A percentile compares a stretch with the other conserved stretches of the same genome.
These are phyloP conservation scores for Coemansia sp. DNA, from an alignment of 192 early-diverging fungal genomes.

Conservation along the genomic window DNA sequence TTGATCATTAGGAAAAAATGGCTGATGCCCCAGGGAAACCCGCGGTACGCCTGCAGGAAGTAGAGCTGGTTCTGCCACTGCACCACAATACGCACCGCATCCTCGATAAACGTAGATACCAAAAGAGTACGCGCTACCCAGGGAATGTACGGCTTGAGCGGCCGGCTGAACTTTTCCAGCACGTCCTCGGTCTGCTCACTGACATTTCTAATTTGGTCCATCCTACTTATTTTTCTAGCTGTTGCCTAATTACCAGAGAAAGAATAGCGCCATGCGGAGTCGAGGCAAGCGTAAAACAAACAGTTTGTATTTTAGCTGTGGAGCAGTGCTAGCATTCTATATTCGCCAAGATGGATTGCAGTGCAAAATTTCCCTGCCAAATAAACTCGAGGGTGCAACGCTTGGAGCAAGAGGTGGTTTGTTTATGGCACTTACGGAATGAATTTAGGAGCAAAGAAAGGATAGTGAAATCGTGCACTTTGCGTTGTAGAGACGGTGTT, in stretches of 20 bases:
- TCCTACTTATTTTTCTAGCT: constrained; percentile 5
- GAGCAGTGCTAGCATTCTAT: no score
- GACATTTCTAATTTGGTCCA: constrained; percentile 47
- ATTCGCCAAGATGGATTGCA: no score
- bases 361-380: no score
- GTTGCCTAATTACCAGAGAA: neutral
- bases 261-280: neutral
- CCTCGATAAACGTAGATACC: constrained; percentile 95
- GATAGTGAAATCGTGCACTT: no score
- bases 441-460: no score
- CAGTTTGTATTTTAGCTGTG: no score
- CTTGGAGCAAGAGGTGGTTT: no score
- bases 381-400: no score
- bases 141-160: constrained; percentile 89
- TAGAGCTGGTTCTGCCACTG: constrained; percentile 89
- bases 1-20: constrained; percentile 86
- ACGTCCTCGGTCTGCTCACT: constrained; percentile 68
- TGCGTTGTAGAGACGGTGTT: no score
- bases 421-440: no score
- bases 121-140: constrained; percentile 89
- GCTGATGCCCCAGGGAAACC: constrained; percentile 75
- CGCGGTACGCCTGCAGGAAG: constrained; percentile 76
- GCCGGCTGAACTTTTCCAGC: constrained; percentile 69
- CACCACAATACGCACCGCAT: constrained; percentile 80
- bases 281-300: no score